phyloP scores from a whole-genome alignment of 768 basidiomycete species.

The Rubroboletus pulcherrimus region DNA sequence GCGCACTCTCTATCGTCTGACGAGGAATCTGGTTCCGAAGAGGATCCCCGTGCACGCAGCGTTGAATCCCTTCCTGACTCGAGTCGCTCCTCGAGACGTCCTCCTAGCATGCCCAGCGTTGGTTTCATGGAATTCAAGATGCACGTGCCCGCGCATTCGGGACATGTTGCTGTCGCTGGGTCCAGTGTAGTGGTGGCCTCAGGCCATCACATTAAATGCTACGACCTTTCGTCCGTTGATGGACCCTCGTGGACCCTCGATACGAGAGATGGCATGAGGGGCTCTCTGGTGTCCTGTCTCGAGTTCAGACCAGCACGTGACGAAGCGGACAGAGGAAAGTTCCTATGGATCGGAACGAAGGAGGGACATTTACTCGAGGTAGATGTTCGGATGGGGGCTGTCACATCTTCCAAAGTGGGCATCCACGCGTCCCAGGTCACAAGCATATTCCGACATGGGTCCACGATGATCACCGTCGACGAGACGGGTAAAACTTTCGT shows the following conservation, averaged over 20 bases:
- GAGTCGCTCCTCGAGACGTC: constrained; percentile 60
- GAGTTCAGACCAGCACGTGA: constrained; percentile 61
- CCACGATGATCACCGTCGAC: constrained; percentile 76
- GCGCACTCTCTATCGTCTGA: constrained; percentile 40
- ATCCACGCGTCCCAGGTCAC: constrained; percentile 67
- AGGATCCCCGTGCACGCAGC: constrained; percentile 44
- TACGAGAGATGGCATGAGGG: constrained; percentile 61
- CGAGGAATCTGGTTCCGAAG: constrained; percentile 61
- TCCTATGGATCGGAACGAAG: constrained; percentile 86
- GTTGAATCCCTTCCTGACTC: constrained; percentile 63
- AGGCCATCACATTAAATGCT: constrained; percentile 57
- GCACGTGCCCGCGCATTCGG: constrained; percentile 50
- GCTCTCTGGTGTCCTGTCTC: constrained; percentile 69
- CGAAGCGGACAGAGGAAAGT: constrained; percentile 51
- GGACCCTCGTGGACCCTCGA: constrained; percentile 50
- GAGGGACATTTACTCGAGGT: constrained; percentile 86
- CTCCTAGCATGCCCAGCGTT: constrained; percentile 33
- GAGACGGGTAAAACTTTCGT: constrained; percentile 81
- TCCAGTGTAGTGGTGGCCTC: constrained; percentile 55
- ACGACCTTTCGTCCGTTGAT: constrained; percentile 50
- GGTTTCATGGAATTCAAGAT: constrained; percentile 47
- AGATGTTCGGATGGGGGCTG: constrained; percentile 58
- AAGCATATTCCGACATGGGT: constrained; percentile 68
- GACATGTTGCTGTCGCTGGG: constrained; percentile 55
- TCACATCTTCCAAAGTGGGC: constrained; percentile 55